Conservation (phyloP, 1,139 yeast genomes). For the Zygosaccharomyces pseudobailii region DNA sequence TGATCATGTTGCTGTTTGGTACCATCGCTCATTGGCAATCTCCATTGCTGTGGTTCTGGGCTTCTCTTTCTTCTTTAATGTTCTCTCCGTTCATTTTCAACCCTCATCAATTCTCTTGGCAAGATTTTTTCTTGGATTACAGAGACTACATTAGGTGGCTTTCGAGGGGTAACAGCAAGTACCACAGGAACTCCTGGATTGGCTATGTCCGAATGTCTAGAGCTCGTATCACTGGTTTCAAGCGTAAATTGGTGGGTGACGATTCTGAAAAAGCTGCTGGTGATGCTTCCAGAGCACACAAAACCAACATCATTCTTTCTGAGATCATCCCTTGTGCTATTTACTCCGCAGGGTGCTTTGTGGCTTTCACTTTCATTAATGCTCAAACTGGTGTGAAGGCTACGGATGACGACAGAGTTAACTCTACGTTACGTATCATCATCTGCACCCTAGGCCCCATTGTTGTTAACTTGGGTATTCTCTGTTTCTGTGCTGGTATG, state of each 20-base stretch:
- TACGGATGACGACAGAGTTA: slow-evolving; percentile 49
- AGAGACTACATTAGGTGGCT: slow-evolving; percentile 98
- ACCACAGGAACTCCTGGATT: slow-evolving; percentile 99
- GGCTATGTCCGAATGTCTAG: slow-evolving; percentile 94
- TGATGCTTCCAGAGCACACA: slow-evolving; percentile 91
- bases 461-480: slow-evolving; percentile 80
- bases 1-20: slow-evolving; percentile 86
- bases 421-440: slow-evolving; percentile 78
- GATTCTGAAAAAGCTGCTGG: slow-evolving; percentile 91
- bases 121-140: slow-evolving; percentile 97
- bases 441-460: slow-evolving; percentile 92
- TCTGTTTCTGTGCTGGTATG: slow-evolving; percentile 66
- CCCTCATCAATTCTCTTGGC: slow-evolving; percentile 99
- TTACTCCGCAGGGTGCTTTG: slow-evolving; percentile 85
- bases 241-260: slow-evolving; percentile 83
- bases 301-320: slow-evolving; percentile 78
- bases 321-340: slow-evolving; percentile 81
- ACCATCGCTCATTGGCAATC: slow-evolving; percentile 97
- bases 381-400: slow-evolving; percentile 90
- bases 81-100: slow-evolving; percentile 93
- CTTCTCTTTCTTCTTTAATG: slow-evolving; percentile 82
- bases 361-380: slow-evolving; percentile 89
- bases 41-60: slow-evolving; percentile 98
- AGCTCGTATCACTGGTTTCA: slow-evolving; percentile 97
- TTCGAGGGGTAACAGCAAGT: slow-evolving; percentile 96